A percentile compares a stretch with the other conserved stretches of the same genome.
phyloP scores from a whole-genome alignment of 108 stramenopile species.

The Conticribra guillardii region DNA sequence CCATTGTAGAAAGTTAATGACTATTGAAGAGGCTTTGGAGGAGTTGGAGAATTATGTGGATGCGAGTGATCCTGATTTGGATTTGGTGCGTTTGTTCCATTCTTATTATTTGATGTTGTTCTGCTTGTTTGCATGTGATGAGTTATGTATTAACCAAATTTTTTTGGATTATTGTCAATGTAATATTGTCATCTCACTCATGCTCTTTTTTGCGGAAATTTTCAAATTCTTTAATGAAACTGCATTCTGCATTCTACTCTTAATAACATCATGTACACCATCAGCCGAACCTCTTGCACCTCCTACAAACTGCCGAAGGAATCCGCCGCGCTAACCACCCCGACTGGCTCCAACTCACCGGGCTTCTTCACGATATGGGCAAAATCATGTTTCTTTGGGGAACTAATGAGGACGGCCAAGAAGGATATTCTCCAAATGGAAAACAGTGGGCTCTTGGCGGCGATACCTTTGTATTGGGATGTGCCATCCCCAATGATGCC shows the following conservation, averaged over 20 bases:
- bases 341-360: conserved; percentile 80
- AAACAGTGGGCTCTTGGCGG: conserved; percentile 87
- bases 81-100: conserved; percentile 33
- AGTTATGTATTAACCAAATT: too few species aligned
- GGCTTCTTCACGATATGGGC: conserved; percentile 85
- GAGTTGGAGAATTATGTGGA: conserved; percentile 80
- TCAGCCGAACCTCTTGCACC: conserved; percentile 73
- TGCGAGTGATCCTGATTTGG: conserved; percentile 80
- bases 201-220: too few species aligned
- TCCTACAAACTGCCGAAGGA: conserved; percentile 84
- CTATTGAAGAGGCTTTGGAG: conserved; percentile 74
- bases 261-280: too few species aligned
- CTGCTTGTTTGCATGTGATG: too few species aligned
- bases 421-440: conserved; percentile 66
- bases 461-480: conserved; percentile 84
- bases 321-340: conserved; percentile 76
- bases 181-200: too few species aligned
- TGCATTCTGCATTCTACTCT: too few species aligned
- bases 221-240: too few species aligned
- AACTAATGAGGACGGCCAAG: conserved; percentile 65
- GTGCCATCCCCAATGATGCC: conserved; percentile 66
- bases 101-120: too few species aligned
- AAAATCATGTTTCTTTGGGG: conserved; percentile 90
- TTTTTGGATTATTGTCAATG: too few species aligned
- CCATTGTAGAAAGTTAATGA: conserved; percentile 61